Evolutionary conservation across 176 grass and related monocot species (phyloP).

Genomic region (Paspalum notatum): DNA sequence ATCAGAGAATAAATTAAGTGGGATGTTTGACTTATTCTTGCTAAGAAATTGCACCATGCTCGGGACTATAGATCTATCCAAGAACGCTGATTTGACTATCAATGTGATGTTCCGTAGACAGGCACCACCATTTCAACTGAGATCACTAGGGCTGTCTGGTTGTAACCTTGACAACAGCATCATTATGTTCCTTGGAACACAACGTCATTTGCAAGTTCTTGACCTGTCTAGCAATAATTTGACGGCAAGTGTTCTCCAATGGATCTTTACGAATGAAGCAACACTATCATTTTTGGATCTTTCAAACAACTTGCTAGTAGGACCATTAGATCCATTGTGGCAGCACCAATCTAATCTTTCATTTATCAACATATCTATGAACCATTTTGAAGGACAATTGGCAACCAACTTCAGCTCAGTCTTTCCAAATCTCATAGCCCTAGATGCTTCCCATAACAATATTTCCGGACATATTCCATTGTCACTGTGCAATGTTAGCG

Average conservation of each 20-base stretch:
- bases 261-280: conserved; percentile 19
- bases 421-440: conserved; percentile 1
- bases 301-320: conserved; percentile 26
- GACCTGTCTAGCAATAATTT: conserved; percentile 28
- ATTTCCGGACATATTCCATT: conserved; percentile 18
- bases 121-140: conserved; percentile 4
- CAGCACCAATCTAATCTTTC: background rate
- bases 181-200: conserved; percentile 24
- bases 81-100: background rate
- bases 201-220: conserved; percentile 1
- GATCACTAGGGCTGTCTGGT: background rate
- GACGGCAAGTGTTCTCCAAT: conserved; percentile 5
- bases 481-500: background rate
- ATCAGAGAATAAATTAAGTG: background rate
- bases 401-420: conserved; percentile 10
- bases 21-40: conserved; percentile 5
- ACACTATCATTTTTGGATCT: conserved; percentile 16
- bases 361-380: conserved; percentile 35
- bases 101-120: background rate
- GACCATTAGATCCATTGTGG: conserved; percentile 5
- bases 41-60: conserved; percentile 22
- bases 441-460: conserved; percentile 31
- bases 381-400: conserved; percentile 6
- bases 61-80: background rate
- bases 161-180: background rate